Evolutionary conservation across 2,329 filamentous ascomycete species (phyloP).

Genomic region (Fusarium sp.): DNA sequence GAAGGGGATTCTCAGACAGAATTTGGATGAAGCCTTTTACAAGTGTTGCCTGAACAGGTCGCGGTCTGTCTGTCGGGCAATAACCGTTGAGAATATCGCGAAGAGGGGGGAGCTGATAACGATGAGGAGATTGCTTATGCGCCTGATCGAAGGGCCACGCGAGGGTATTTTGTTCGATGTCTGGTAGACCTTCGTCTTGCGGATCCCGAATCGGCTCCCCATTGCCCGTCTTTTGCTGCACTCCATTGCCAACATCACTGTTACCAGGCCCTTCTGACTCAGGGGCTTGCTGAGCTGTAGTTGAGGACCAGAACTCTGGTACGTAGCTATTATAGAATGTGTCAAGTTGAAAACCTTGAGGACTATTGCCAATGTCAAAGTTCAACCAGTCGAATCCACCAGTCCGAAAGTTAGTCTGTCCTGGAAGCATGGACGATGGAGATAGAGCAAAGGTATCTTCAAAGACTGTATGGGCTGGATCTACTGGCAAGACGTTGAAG

Average conservation of each 20-base stretch:
- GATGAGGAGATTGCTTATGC: neutral
- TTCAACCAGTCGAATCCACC: neutral
- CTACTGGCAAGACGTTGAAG: neutral
- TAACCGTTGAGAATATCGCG: neutral
- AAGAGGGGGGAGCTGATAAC: neutral
- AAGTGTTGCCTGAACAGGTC: neutral
- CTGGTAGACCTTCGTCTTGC: rapidly evolving
- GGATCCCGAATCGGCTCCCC: neutral
- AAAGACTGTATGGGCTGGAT: neutral
- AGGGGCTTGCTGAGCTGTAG: neutral
- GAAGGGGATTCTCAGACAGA: neutral
- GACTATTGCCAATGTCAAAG: neutral
- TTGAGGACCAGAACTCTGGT: neutral
- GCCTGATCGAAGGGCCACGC: slow-evolving; percentile 1
- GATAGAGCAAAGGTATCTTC: neutral
- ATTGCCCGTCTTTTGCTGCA: neutral
- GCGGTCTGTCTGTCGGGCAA: neutral
- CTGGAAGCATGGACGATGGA: neutral
- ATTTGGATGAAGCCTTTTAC: neutral
- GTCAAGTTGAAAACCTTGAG: neutral
- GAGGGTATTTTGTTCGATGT: neutral
- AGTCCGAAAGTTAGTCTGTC: neutral
- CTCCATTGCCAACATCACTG: neutral
- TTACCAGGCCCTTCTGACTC: neutral
- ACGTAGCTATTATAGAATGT: neutral